Base-by-base conservation (phyloP, 805 yeast genomes). In the Sugiyamaella valdiviana region DNA sequence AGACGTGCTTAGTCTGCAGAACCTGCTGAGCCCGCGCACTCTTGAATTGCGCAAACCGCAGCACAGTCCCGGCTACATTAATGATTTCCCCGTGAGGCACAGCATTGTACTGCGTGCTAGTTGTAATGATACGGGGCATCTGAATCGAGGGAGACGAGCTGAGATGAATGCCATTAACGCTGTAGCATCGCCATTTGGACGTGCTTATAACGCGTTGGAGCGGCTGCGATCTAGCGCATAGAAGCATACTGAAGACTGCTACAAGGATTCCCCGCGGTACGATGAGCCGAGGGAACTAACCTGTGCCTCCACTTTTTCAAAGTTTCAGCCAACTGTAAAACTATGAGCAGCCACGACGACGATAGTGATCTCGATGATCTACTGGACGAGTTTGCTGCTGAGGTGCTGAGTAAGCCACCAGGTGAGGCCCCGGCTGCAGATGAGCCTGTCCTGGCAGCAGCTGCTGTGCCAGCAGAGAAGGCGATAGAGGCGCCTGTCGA, bases 381-480 rank as follows among this genome's bases (percentile, higher is more conserved):
- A 51, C 71, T 91, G 45, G 96, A 89, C 60, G 96, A 89, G 53
- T 85, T 85, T 62, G 86, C 83, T 38, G 86, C 82, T 51, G 86
- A 80, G 49, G 74, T 82, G 0, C 69, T 84, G 48, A 76, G 76
- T 51, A 73, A 78, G 55, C 82, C 83, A 1, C 85, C 83, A 1
- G 85, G 81, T 2, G 56, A 53, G 2, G 36, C 39, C 42, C 40
- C 40, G 22, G 42, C 39, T 23, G 43, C 14, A 6, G 32, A 7
- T 26, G 6, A 26, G 14, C 14, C 32, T 26, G 5, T n/a, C 22
- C 35, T 17, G 22, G 10, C 24, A 38, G 15, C 22, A 21, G 36
- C 19, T 5, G 36, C 41, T 3, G 41, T 21, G 22, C 16, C 43
- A 24, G n/a, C 12, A 19, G 46, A 36, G 26, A 35, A 16, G 17